Conservation (phyloP, 805 yeast genomes). For the Pichia californica region DNA sequence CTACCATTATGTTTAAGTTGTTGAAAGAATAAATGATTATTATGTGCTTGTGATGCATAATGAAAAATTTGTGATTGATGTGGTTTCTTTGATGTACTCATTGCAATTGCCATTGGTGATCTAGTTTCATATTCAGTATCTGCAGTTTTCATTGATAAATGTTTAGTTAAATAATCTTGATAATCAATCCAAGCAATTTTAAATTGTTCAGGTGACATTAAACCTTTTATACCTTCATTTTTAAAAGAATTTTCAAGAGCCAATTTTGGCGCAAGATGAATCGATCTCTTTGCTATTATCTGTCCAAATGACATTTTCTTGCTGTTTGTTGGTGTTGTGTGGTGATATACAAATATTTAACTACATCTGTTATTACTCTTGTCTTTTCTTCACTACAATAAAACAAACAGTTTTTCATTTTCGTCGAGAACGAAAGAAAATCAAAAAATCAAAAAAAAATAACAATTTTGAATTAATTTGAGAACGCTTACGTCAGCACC, state of each 20-base stretch:
- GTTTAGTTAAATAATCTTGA: conserved; percentile 59
- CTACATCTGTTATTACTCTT: too few relatives aligned
- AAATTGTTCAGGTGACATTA: conserved; percentile 62
- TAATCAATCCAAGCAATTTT: conserved; percentile 74
- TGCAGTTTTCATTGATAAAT: conserved; percentile 54
- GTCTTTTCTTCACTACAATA: too few relatives aligned
- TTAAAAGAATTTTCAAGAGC: conserved; percentile 34
- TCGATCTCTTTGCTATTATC: conserved; percentile 24
- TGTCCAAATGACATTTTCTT: conserved; percentile 9
- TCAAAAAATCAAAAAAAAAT: too few relatives aligned
- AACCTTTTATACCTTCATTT: conserved; percentile 51
- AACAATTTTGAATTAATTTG: too few relatives aligned
- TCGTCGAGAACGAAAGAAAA: background rate
- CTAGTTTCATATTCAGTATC: conserved; percentile 79
- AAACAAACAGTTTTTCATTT: background rate
- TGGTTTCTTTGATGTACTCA: conserved; percentile 60
- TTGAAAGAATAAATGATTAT: conserved; percentile 83
- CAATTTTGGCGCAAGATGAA: conserved; percentile 64
- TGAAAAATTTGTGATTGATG: conserved; percentile 70
- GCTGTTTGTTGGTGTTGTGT: background rate
- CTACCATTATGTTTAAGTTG: conserved; percentile 35
- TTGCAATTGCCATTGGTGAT: conserved; percentile 62
- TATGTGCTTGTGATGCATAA: conserved; percentile 84
- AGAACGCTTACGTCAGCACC: too few relatives aligned
- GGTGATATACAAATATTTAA: background rate